Percentiles rank a stretch among this genome's conserved stretches.
Evolutionary conservation across 1,139 yeast species (phyloP).

Genomic region (Yamadazyma sp.): DNA sequence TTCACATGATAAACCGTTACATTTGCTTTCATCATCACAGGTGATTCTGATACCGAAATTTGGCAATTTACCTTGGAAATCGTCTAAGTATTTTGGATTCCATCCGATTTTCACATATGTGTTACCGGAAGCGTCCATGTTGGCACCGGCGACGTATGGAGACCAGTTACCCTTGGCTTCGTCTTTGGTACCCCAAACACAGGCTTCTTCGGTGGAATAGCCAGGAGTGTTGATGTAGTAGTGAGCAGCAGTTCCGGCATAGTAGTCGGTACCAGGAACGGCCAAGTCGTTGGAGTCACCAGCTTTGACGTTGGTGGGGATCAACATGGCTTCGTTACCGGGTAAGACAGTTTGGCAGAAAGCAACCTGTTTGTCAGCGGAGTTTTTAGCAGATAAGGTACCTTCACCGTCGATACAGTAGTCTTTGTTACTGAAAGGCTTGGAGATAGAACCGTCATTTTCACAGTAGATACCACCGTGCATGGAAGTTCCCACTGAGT

Average conservation of each 20-base stretch:
- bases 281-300: constrained; percentile 57
- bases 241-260: constrained; percentile 81
- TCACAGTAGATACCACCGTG: constrained; percentile 83
- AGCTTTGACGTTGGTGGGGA: constrained; percentile 66
- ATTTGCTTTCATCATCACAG: constrained; percentile 66
- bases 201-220: constrained; percentile 69
- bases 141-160: constrained; percentile 90
- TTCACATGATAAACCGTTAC: constrained; percentile 76
- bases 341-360: constrained; percentile 93
- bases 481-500: constrained; percentile 68
- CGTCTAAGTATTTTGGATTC: constrained; percentile 82
- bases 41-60: constrained; percentile 69
- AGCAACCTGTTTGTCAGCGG: constrained; percentile 59
- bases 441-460: constrained; percentile 62
- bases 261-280: constrained; percentile 77
- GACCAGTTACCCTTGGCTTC: constrained; percentile 86
- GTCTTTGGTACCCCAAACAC: constrained; percentile 76
- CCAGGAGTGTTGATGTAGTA: constrained; percentile 88
- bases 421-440: constrained; percentile 56
- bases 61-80: constrained; percentile 56
- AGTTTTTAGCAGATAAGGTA: constrained; percentile 61
- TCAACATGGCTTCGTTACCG: constrained; percentile 91
- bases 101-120: constrained; percentile 85
- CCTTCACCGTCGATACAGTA: constrained; percentile 80
- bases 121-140: constrained; percentile 64